Conservation (phyloP, 108 stramenopile species). For the Skeletonema grethae region DNA sequence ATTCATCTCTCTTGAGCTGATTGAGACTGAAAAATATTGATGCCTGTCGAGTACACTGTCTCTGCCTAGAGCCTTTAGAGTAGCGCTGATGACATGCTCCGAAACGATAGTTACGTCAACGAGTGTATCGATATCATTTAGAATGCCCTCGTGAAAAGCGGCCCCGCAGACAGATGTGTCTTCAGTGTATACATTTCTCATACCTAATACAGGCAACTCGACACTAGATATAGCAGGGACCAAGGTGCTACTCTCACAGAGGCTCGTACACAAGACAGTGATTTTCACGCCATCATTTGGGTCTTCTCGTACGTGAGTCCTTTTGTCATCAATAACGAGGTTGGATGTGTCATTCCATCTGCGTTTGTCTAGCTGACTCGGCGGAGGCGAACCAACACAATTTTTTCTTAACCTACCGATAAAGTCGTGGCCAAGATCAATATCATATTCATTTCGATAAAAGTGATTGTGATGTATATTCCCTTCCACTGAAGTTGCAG, state of each 20-base stretch:
- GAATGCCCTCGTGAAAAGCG: conserved; percentile 68
- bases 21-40: conserved; percentile 31
- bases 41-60: neutral
- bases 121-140: conserved; percentile 38
- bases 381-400: conserved; percentile 84
- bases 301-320: conserved; percentile 58
- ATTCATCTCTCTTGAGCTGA: conserved; percentile 25
- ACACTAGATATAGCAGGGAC: conserved; percentile 6
- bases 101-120: conserved; percentile 52
- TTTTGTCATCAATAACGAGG: conserved; percentile 65
- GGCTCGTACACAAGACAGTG: conserved; percentile 54
- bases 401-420: conserved; percentile 59
- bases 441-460: conserved; percentile 38
- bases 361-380: conserved; percentile 50
- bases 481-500: conserved; percentile 58
- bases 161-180: conserved; percentile 68
- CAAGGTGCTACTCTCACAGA: conserved; percentile 29
- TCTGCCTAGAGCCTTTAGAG: neutral
- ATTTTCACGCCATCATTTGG: conserved; percentile 76
- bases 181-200: conserved; percentile 61
- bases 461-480: conserved; percentile 77
- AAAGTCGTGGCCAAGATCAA: conserved; percentile 51
- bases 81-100: conserved; percentile 16
- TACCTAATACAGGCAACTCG: conserved; percentile 16
- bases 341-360: conserved; percentile 38